A percentile compares a stretch with the other conserved stretches of the same genome.
phyloP scores from a whole-genome alignment of 2,329 filamentous ascomycete species.

The Paecilomyces fulvus region DNA sequence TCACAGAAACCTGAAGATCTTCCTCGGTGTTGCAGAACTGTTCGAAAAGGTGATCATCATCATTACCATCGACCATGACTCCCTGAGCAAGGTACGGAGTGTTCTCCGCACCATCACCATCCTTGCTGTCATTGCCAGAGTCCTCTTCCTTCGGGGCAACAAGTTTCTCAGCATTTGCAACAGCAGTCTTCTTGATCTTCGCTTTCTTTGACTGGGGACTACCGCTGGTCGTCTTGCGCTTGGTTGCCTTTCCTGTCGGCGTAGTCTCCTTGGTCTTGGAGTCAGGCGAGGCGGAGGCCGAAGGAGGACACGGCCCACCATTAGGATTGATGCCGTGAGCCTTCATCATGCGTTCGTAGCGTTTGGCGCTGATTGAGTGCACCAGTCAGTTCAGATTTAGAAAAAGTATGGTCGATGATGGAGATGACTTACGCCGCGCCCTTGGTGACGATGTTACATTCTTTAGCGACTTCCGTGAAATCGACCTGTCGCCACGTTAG shows the following conservation, averaged over 20 bases:
- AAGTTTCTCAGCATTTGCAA: constrained; percentile 6
- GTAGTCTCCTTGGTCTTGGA: constrained; percentile 7
- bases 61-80: background rate
- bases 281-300: background rate
- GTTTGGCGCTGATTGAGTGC: constrained; percentile 47
- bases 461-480: constrained; percentile 55
- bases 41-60: constrained; percentile 3
- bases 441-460: constrained; percentile 56
- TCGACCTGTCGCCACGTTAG: constrained; percentile 45
- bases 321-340: constrained; percentile 41
- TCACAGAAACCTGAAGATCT: background rate
- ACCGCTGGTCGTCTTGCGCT: constrained; percentile 7
- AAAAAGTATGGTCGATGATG: background rate
- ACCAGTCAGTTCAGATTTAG: background rate
- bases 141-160: constrained; percentile 1
- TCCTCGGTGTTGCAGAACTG: constrained; percentile 6
- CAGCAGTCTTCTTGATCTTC: constrained; percentile 8
- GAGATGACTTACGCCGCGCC: constrained; percentile 56
- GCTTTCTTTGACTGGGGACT: constrained; percentile 13
- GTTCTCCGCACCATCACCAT: background rate
- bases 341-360: constrained; percentile 60
- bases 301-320: constrained; percentile 2
- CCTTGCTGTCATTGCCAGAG: constrained; percentile 1
- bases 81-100: background rate
- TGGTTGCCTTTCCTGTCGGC: constrained; percentile 1